Base-by-base conservation (phyloP, 2,329 filamentous ascomycete genomes). In the Ophiostoma triangulosporum region DNA sequence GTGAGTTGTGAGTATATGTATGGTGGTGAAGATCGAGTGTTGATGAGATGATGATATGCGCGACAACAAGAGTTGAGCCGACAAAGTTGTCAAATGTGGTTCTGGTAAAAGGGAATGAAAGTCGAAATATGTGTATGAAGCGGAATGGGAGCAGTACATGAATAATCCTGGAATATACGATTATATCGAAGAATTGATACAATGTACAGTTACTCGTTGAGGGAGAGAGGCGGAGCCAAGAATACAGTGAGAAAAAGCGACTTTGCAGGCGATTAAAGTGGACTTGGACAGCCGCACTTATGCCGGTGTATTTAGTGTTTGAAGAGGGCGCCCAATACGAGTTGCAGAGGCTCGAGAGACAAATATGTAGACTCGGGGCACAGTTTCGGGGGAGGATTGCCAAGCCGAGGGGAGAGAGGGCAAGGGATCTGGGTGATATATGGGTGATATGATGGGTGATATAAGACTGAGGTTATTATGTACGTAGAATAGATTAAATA, bases 251-350 rank as follows among this genome's bases (percentile, higher is more conserved):
- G 43, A 46, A 46, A 31, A 46, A 22, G 15, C 24, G 43, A 43
- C 38, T 43, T 43, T 43, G 38, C 38, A 43, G 38, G 38, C 24
- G 20, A 38, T 14, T 9, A 54, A 53, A 54, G 48, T 29, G 52
- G 52, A 29, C 36, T 36, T 46, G 31, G 22, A 14, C 46, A 51
- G 51, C 38, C 48, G 48, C 54, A 53, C 54, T 51, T 54, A 36
- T 54, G 43, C 43, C 40, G 40, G 54, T 26, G 51, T 46, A 6
- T 17, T 36, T 15, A 20, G 38, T 43, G 38, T 53, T 54, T 54
- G 29, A 43, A 48, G 48, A 43, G 50, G n/a, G 22, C n/a, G 50
- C 40, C 48, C 40, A 31, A 56, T 54, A 55, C 54, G 48, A 54
- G 51, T n/a, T n/a, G n/a, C n/a, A n/a, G n/a, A n/a, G 36, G 51